Conservation (phyloP, 2,329 filamentous ascomycete species). For the Helotiales sp. region DNA sequence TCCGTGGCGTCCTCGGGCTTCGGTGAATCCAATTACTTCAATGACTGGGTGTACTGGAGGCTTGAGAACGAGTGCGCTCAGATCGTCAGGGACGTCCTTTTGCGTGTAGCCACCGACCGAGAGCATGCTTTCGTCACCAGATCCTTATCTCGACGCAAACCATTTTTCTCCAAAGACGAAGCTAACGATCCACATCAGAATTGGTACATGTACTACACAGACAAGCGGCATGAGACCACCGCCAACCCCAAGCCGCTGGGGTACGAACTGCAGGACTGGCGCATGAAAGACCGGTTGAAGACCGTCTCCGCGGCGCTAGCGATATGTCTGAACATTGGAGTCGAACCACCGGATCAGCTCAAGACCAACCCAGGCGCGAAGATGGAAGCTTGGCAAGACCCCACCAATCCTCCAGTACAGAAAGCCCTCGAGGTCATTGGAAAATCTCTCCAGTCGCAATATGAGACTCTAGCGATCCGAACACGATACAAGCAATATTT, state of each 20-base stretch:
- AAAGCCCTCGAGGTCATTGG: constrained; percentile 94
- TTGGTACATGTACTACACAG: constrained; percentile 99
- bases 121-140: too few species aligned
- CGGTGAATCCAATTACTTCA: too few species aligned
- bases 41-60: too few species aligned
- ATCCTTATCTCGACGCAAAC: not conserved
- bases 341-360: constrained; percentile 94
- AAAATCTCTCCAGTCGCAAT: constrained; percentile 93
- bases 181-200: constrained; percentile 57
- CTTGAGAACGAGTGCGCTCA: too few species aligned
- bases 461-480: constrained; percentile 90
- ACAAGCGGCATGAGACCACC: constrained; percentile 94
- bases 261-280: constrained; percentile 83
- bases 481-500: constrained; percentile 98
- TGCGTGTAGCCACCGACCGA: not conserved
- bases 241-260: constrained; percentile 74
- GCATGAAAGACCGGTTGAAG: constrained; percentile 94
- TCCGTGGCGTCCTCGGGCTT: too few species aligned
- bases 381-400: constrained; percentile 96
- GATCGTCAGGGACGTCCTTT: too few species aligned
- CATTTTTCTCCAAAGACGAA: not conserved
- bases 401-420: constrained; percentile 73
- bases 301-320: constrained; percentile 94
- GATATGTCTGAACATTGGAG: constrained; percentile 94
- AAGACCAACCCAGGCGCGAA: constrained; percentile 93